phyloP scores from a whole-genome alignment of 805 yeast species.

The Starmera caribaea region DNA sequence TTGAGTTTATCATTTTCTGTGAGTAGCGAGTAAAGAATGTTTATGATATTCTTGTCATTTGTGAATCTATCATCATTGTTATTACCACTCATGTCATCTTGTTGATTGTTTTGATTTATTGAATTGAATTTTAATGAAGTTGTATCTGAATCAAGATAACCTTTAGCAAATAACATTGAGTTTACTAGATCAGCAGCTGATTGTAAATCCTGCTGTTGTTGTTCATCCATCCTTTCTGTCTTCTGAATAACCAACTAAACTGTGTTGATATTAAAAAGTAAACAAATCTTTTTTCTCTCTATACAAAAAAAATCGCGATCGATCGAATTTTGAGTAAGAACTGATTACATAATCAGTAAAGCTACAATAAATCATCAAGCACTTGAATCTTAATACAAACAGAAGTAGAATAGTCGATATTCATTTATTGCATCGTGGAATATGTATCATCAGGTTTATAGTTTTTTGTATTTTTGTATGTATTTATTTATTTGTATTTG shows the following conservation, averaged over 20 bases:
- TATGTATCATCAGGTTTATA: neutral
- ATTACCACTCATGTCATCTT: no score
- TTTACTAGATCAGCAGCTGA: constrained; percentile 10
- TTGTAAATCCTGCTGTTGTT: constrained; percentile 2
- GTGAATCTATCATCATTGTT: neutral
- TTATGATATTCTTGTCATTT: constrained; percentile 8
- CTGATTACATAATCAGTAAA: neutral
- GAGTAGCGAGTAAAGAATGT: constrained; percentile 7
- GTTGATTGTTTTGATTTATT: neutral
- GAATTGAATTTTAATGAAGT: constrained; percentile 1
- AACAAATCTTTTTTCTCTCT: neutral
- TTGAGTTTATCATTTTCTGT: constrained; percentile 8
- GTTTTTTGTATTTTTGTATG: neutral
- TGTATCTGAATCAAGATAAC: constrained; percentile 2
- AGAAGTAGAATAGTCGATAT: neutral
- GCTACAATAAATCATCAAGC: neutral
- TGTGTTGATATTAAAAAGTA: neutral
- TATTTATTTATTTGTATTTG: neutral
- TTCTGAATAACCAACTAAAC: neutral
- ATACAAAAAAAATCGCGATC: neutral
- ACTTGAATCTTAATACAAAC: neutral
- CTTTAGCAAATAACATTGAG: constrained; percentile 7
- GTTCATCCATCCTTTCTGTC: neutral
- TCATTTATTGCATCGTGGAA: neutral
- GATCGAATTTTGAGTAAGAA: neutral